Conservation (phyloP, 352 stramenopile species). For the Pythium grandisporangium region DNA sequence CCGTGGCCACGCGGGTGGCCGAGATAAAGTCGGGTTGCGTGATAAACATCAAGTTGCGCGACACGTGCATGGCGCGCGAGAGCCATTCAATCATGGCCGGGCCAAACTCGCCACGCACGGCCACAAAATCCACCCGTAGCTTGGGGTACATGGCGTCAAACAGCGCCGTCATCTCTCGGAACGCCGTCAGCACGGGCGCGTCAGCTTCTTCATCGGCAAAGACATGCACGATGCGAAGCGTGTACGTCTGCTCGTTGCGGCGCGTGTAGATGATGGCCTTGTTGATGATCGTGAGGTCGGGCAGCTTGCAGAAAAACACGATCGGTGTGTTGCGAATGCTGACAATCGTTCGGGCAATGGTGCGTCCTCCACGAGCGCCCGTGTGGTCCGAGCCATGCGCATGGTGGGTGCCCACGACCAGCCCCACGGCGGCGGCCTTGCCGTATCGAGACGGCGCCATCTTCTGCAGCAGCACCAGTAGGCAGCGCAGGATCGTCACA, state of each 20-base stretch:
- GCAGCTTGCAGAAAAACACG: constrained; percentile 84
- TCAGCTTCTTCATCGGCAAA: constrained; percentile 13
- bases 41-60: constrained; percentile 66
- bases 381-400: constrained; percentile 25
- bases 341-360: constrained; percentile 31
- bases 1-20: constrained; percentile 62
- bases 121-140: neutral
- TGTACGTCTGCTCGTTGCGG: constrained; percentile 79
- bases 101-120: constrained; percentile 18
- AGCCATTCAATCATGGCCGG: constrained; percentile 43
- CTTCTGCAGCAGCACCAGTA: constrained; percentile 10
- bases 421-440: constrained; percentile 3
- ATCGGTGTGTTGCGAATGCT: constrained; percentile 48
- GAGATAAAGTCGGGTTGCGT: constrained; percentile 51
- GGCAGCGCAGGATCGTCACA: constrained; percentile 6
- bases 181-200: neutral
- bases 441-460: constrained; percentile 5
- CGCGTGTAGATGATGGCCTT: constrained; percentile 88
- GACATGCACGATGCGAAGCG: constrained; percentile 81
- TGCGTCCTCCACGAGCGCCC: constrained; percentile 28
- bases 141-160: neutral
- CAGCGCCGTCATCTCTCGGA: neutral
- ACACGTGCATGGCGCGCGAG: constrained; percentile 25
- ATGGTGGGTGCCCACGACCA: constrained; percentile 24
- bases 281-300: constrained; percentile 83